A percentile compares a stretch with the other conserved stretches of the same genome.
Conservation (phyloP, 805 yeast species). For the Kazachstania bromeliacearum region DNA sequence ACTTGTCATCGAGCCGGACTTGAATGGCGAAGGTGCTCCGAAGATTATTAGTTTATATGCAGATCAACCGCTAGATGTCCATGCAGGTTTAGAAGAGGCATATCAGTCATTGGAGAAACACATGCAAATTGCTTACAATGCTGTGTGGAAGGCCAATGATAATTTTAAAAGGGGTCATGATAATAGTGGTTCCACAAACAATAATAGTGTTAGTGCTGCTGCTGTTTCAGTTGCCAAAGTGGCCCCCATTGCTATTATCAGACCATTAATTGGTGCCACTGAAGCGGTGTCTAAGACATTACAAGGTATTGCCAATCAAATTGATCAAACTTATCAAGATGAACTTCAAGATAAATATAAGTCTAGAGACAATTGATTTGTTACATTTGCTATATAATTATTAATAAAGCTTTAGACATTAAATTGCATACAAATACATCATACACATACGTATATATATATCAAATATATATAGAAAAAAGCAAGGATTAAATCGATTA, state of each 20-base stretch:
- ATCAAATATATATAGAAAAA: neutral
- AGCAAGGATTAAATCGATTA: neutral
- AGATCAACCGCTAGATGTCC: slow-evolving; percentile 65
- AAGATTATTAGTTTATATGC: slow-evolving; percentile 64
- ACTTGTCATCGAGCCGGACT: slow-evolving; percentile 19
- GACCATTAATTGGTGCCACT: slow-evolving; percentile 89
- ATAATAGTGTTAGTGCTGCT: slow-evolving; percentile 59
- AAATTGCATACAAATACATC: neutral
- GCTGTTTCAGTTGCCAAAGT: slow-evolving; percentile 59
- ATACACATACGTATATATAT: slow-evolving; percentile 1
- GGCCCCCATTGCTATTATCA: slow-evolving; percentile 67
- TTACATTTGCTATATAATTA: too few relatives aligned
- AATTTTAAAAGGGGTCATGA: slow-evolving; percentile 58
- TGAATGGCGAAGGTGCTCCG: slow-evolving; percentile 14
- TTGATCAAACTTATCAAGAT: slow-evolving; percentile 54
- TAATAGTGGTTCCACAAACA: slow-evolving; percentile 5
- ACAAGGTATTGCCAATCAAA: slow-evolving; percentile 72
- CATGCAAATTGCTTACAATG: slow-evolving; percentile 53
- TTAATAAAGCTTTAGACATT: neutral
- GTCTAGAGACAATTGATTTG: too few relatives aligned
- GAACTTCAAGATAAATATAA: slow-evolving; percentile 63
- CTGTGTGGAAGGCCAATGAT: slow-evolving; percentile 48
- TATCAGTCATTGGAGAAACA: slow-evolving; percentile 63
- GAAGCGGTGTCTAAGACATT: slow-evolving; percentile 79
- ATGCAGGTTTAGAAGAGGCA: slow-evolving; percentile 69